These are phyloP conservation scores for Cerrena zonata DNA, from an alignment of 1,284 basidiomycete species.

Conservation along the genomic window DNA sequence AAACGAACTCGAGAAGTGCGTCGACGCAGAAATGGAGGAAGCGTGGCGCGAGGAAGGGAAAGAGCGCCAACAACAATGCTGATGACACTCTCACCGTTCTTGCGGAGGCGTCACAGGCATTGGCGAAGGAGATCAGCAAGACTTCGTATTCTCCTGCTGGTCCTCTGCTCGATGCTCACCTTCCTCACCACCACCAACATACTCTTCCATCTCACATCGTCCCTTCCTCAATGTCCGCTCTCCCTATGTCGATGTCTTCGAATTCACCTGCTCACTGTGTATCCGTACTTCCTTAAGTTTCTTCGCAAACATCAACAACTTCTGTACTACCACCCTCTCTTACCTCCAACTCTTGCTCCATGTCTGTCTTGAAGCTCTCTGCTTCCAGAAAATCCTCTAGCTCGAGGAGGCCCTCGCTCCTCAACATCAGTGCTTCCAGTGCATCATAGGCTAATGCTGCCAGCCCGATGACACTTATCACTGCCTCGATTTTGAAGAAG, in stretches of 20 bases:
- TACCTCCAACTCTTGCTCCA: conserved; percentile 4
- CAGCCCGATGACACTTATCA: conserved; percentile 21
- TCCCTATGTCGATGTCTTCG: background rate
- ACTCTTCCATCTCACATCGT: conserved; percentile 10
- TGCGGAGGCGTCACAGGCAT: conserved; percentile 72
- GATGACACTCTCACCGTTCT: conserved; percentile 64
- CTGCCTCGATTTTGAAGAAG: conserved; percentile 59
- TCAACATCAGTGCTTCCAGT: conserved; percentile 9
- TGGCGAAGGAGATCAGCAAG: conserved; percentile 78
- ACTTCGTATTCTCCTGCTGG: conserved; percentile 28
- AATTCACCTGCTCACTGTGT: background rate
- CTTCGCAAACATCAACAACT: background rate
- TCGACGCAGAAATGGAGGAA: conserved; percentile 73
- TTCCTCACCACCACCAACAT: conserved; percentile 7
- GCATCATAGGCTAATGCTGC: background rate
- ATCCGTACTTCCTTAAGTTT: background rate
- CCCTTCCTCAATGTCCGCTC: background rate
- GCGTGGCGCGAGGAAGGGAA: conserved; percentile 70
- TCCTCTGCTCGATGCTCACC: background rate
- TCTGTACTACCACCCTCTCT: background rate
- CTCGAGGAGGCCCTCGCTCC: background rate
- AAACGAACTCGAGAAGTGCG: conserved; percentile 44
- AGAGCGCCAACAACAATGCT: conserved; percentile 33
- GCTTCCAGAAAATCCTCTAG: background rate
- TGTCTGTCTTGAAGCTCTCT: background rate